Conservation (phyloP, 495 filamentous ascomycete species). For the Neurospora sp. region DNA sequence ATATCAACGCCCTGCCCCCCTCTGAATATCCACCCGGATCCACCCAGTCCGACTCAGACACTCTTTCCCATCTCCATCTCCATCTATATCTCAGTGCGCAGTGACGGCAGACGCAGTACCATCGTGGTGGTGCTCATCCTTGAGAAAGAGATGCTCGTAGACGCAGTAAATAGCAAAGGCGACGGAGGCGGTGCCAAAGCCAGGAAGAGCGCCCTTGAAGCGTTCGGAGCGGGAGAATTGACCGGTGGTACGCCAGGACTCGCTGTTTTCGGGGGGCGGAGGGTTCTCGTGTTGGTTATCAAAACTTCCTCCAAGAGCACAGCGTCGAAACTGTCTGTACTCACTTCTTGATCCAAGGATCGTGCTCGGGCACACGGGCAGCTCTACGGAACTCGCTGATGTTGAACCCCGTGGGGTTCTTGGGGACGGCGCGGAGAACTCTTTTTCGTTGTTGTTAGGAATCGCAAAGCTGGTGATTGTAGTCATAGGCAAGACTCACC, state of each 20-base stretch:
- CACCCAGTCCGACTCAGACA: neutral
- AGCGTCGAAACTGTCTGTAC: slow-evolving; percentile 8
- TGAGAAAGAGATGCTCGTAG: slow-evolving; percentile 78
- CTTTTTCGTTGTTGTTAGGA: neutral
- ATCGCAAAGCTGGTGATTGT: slow-evolving; percentile 6
- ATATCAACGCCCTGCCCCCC: neutral
- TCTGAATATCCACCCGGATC: neutral
- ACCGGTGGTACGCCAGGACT: slow-evolving; percentile 86
- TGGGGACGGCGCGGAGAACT: slow-evolving; percentile 13
- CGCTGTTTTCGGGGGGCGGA: slow-evolving; percentile 41
- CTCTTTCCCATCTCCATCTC: neutral
- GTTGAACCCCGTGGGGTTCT: slow-evolving; percentile 81
- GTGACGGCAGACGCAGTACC: neutral
- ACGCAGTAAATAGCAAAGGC: slow-evolving; percentile 82
- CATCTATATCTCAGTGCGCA: slow-evolving; percentile 5
- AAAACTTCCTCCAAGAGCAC: slow-evolving; percentile 2
- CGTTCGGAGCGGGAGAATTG: slow-evolving; percentile 81
- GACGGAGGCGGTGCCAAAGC: slow-evolving; percentile 81
- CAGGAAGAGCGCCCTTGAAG: slow-evolving; percentile 76
- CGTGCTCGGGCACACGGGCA: slow-evolving; percentile 55
- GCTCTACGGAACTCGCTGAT: slow-evolving; percentile 59
- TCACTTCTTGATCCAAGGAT: slow-evolving; percentile 80
- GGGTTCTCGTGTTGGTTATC: neutral
- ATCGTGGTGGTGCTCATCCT: slow-evolving; percentile 57
- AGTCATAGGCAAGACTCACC: slow-evolving; percentile 23